Evolutionary conservation across 306 rosid species (phyloP).

Genomic region (Trifolium subterraneum): DNA sequence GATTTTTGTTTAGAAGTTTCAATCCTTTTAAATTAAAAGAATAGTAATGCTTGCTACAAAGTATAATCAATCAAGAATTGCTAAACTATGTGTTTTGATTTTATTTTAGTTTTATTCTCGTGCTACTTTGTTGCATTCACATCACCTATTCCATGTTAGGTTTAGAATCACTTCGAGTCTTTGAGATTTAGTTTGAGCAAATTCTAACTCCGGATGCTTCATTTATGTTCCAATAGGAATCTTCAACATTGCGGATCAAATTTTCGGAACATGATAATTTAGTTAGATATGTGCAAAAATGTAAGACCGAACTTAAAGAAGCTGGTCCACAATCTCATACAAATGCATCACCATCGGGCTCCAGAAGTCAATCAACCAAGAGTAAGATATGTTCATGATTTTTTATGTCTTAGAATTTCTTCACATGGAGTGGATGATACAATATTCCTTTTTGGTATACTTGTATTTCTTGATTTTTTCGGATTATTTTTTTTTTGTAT

Average conservation of each 20-base stretch:
- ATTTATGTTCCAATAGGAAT: slow-evolving; percentile 65
- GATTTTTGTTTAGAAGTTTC: not conserved
- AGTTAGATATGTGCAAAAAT: slow-evolving; percentile 69
- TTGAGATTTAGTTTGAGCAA: slow-evolving; percentile 1
- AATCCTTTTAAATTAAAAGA: not conserved
- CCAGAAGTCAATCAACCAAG: slow-evolving; percentile 64
- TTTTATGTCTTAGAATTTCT: not conserved
- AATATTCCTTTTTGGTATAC: slow-evolving; percentile 3
- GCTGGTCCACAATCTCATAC: slow-evolving; percentile 54
- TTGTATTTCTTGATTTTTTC: slow-evolving; percentile 13
- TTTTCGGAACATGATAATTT: slow-evolving; percentile 75
- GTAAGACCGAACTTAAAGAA: slow-evolving; percentile 59
- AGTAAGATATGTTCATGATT: slow-evolving; percentile 61
- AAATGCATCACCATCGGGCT: slow-evolving; percentile 60
- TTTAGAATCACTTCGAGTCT: not conserved
- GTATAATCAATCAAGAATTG: not conserved
- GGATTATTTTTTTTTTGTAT: too few relatives aligned
- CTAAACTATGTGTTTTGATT: slow-evolving; percentile 4
- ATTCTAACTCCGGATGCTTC: slow-evolving; percentile 36
- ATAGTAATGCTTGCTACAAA: slow-evolving; percentile 9
- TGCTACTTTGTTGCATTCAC: slow-evolving; percentile 4
- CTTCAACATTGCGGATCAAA: slow-evolving; percentile 72
- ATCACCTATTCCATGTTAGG: not conserved
- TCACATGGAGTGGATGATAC: too few relatives aligned
- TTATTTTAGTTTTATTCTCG: not conserved